A percentile compares a stretch with the other conserved stretches of the same genome.
Evolutionary conservation across 805 yeast genomes (phyloP).

Genomic region (Jamesozyma rosinii): DNA sequence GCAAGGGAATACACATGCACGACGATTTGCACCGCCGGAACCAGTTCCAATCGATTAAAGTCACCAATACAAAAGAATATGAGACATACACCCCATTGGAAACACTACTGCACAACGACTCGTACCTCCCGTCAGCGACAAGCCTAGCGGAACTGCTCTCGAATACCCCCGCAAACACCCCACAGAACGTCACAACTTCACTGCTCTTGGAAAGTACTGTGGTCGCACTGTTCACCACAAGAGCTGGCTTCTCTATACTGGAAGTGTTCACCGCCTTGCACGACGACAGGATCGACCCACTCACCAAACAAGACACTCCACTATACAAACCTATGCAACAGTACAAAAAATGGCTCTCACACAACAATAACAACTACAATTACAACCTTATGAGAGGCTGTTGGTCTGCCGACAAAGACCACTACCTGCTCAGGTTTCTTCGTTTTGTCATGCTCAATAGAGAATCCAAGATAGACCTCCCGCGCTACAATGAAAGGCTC

Average conservation of each 20-base stretch:
- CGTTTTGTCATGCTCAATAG: slow-evolving; percentile 3
- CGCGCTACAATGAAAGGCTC: not conserved
- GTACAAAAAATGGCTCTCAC: slow-evolving; percentile 1
- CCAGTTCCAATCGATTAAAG: too few species aligned
- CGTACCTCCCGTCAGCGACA: slow-evolving; percentile 5
- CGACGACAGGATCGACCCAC: not conserved
- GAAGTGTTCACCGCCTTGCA: slow-evolving; percentile 3
- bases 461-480: not conserved
- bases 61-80: not conserved
- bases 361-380: not conserved
- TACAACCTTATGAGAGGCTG: slow-evolving; percentile 1
- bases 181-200: not conserved
- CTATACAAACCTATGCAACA: not conserved
- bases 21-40: too few species aligned
- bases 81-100: not conserved
- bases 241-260: slow-evolving; percentile 17
- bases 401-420: not conserved
- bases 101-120: not conserved
- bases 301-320: not conserved
- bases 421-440: slow-evolving; percentile 2
- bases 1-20: too few species aligned
- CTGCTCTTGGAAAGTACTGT: slow-evolving; percentile 6
- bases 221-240: slow-evolving; percentile 18
- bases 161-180: slow-evolving; percentile 1
- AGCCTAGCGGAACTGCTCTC: slow-evolving; percentile 1